Evolutionary conservation across 352 stramenopile genomes (phyloP).

Genomic region (Pythium apleroticum): DNA sequence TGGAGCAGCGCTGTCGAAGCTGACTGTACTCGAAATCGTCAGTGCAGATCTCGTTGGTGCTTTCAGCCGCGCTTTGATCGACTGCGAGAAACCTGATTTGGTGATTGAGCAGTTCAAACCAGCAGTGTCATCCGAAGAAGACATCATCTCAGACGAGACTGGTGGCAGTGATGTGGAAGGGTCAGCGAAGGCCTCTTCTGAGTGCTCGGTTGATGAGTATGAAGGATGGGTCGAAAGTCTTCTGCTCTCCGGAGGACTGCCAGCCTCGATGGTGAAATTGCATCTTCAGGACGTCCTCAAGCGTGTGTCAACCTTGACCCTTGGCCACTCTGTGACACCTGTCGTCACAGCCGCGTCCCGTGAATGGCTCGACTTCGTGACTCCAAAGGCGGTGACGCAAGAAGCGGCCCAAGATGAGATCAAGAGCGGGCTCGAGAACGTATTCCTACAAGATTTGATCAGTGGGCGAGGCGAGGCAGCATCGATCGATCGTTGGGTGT

Average conservation of each 20-base stretch:
- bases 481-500: slow-evolving; percentile 74
- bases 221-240: slow-evolving; percentile 77
- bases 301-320: slow-evolving; percentile 44
- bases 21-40: slow-evolving; percentile 78
- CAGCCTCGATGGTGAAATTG: slow-evolving; percentile 47
- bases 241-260: slow-evolving; percentile 75
- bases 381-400: slow-evolving; percentile 42
- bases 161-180: slow-evolving; percentile 28
- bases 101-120: slow-evolving; percentile 44
- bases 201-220: slow-evolving; percentile 78
- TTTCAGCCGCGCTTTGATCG: slow-evolving; percentile 69
- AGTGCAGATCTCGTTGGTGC: slow-evolving; percentile 73
- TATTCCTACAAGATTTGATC: slow-evolving; percentile 74
- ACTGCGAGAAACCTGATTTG: slow-evolving; percentile 56
- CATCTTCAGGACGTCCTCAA: slow-evolving; percentile 66
- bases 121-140: slow-evolving; percentile 31
- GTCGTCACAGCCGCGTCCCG: slow-evolving; percentile 45
- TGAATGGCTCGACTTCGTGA: slow-evolving; percentile 60
- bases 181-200: slow-evolving; percentile 45
- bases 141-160: slow-evolving; percentile 35
- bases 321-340: slow-evolving; percentile 4
- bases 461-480: slow-evolving; percentile 54
- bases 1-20: slow-evolving; percentile 18
- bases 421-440: slow-evolving; percentile 25
- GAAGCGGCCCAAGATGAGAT: slow-evolving; percentile 5